A percentile compares a stretch with the other conserved stretches of the same genome.
Conservation (phyloP, 371 early-diverging fungal genomes). For the Mortierella sp. region DNA sequence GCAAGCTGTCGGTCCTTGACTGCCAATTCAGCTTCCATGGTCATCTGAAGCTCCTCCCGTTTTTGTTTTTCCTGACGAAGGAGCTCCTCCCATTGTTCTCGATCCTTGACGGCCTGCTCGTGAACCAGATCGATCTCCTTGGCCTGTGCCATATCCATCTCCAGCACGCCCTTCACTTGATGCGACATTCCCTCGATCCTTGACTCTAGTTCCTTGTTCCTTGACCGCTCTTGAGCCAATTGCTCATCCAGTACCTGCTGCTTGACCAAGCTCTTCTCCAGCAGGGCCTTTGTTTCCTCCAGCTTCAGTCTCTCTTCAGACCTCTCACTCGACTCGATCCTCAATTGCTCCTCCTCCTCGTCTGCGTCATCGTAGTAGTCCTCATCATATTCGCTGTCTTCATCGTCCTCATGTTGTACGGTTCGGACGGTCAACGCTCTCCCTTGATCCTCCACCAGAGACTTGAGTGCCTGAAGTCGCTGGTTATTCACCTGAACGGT, state of each 20-base stretch:
- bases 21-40: not conserved
- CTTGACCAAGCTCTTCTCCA: conserved; percentile 22
- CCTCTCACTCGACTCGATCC: not conserved
- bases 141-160: conserved; percentile 18
- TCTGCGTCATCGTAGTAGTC: conserved; percentile 11
- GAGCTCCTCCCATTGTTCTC: conserved; percentile 16
- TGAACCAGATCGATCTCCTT: conserved; percentile 13
- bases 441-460: conserved; percentile 12
- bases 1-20: conserved; percentile 14
- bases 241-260: conserved; percentile 20
- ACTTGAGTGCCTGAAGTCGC: conserved; percentile 29
- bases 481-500: conserved; percentile 32
- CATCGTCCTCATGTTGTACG: not conserved
- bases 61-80: conserved; percentile 16
- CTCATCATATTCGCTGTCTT: conserved; percentile 1
- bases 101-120: conserved; percentile 15
- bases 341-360: conserved; percentile 10
- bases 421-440: conserved; percentile 12
- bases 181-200: conserved; percentile 20
- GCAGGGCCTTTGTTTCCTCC: conserved; percentile 9
- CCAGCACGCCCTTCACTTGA: conserved; percentile 16
- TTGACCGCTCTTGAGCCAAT: conserved; percentile 10
- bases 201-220: conserved; percentile 11
- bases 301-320: conserved; percentile 15
- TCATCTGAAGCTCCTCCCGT: conserved; percentile 11